Conservation (phyloP, 345 rosid genomes). For the Lumnitzera racemosa region DNA sequence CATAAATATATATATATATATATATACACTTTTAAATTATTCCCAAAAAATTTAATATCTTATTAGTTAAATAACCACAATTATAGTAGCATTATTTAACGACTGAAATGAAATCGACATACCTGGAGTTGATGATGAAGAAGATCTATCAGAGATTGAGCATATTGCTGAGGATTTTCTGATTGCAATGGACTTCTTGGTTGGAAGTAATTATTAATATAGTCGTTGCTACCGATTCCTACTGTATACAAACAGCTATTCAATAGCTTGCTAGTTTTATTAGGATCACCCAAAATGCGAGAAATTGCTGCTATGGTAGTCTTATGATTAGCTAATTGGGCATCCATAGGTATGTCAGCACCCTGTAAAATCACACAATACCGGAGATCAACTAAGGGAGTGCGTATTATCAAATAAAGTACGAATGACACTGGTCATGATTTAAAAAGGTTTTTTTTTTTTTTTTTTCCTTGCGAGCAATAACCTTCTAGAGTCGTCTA, state of each 20-base stretch:
- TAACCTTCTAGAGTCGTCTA: no score
- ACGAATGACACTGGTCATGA: no score
- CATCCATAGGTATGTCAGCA: conserved; percentile 27
- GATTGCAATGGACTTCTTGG: conserved; percentile 9
- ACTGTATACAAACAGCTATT: conserved; percentile 22
- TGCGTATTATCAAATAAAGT: no score
- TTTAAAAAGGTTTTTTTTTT: no score
- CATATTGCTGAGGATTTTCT: conserved; percentile 7
- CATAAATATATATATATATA: no score
- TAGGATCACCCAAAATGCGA: neutral
- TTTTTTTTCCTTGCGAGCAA: no score
- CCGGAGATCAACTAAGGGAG: no score
- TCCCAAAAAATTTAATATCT: no score
- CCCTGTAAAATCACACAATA: conserved; percentile 23
- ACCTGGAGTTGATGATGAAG: conserved; percentile 18
- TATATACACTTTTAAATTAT: no score
- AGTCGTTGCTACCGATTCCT: conserved; percentile 31
- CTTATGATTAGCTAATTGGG: conserved; percentile 27
- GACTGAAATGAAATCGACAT: no score
- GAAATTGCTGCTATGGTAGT: conserved; percentile 4
- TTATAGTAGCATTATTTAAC: no score
- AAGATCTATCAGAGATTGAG: conserved; percentile 10
- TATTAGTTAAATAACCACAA: no score
- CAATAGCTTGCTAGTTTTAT: neutral
- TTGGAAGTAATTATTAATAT: conserved; percentile 31